phyloP scores from a whole-genome alignment of 2,329 filamentous ascomycete genomes.

The Penicillium sp. region DNA sequence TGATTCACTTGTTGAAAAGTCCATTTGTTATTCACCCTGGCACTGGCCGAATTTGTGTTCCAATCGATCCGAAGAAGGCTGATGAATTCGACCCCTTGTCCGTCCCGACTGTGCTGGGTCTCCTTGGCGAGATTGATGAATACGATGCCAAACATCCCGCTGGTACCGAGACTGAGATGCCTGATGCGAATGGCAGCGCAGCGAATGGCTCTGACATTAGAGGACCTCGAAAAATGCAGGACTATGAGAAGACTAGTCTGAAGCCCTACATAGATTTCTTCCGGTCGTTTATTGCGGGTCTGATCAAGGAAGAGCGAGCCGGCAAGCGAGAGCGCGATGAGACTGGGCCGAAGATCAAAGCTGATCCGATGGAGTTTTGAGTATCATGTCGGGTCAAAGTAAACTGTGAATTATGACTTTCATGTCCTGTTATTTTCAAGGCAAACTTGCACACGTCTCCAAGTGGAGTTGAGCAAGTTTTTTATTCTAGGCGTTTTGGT shows the following conservation, averaged over 20 bases:
- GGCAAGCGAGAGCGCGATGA: constrained; percentile 55
- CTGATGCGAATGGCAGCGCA: constrained; percentile 40
- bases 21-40: constrained; percentile 96
- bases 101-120: constrained; percentile 84
- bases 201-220: constrained; percentile 33
- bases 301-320: constrained; percentile 72
- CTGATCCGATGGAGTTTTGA: constrained; percentile 67
- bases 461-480: not conserved
- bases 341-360: constrained; percentile 40
- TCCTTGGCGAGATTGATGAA: constrained; percentile 82
- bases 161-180: constrained; percentile 41
- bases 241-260: constrained; percentile 97
- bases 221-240: constrained; percentile 57
- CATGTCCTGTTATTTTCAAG: constrained; percentile 12
- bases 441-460: not conserved
- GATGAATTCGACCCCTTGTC: constrained; percentile 82
- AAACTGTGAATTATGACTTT: constrained; percentile 16
- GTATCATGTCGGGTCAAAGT: not conserved
- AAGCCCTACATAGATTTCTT: constrained; percentile 93
- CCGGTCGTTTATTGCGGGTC: constrained; percentile 70
- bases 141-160: constrained; percentile 57
- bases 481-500: constrained; percentile 10
- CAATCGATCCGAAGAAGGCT: constrained; percentile 73
- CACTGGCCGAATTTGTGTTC: constrained; percentile 91
- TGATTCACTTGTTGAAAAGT: constrained; percentile 96